Base-by-base conservation (phyloP, 768 basidiomycete species). In the Gloeophyllum trabeum region DNA sequence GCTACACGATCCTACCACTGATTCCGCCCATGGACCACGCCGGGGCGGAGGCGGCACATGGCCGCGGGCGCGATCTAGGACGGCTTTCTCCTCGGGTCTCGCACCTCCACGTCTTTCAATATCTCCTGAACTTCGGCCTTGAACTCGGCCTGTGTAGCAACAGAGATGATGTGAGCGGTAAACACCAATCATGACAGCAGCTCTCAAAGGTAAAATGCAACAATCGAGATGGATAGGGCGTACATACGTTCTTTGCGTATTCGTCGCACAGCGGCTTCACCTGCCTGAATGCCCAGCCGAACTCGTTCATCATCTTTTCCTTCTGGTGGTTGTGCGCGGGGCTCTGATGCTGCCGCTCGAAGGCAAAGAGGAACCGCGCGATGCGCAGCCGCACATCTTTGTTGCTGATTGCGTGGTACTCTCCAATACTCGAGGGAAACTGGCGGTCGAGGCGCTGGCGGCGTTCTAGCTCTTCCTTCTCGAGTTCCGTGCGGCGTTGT, bases 221-320 rank as follows among this genome's bases (percentile, higher is more conserved):
- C 16, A 32, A 10, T 32, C 28, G 28, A 10, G 10, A 32, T 32
- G 28, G 16, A 10, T 10, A 16, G 28, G 12, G 4, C 13, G 30
- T 18, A 56, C 70, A 47, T 48, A 76, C 73, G 46, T 70, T 64
- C 23, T 53, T 51, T 25, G 60, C 51, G 49, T 65, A 75, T 3
- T 56, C 55, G 0, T 62, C 54, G 26, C 59, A 46, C 34, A 80
- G 59, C 2, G 71, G 65, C 12, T 60, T 49, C 16, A 70, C 69
- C 41, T 71, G 68, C 30, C 67, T 61, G 58, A 61, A 74, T 0
- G 66, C 63, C 79, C 78, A 81, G 1, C 61, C 57, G 51, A 61
- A 78, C 41, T 74, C 63, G 22, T 46, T 49, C 53, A 69, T 50
- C 63, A 73, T 69, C 50, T 46, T 66, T 41, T 79, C 76, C 46